Evolutionary conservation across 305 asterid species (phyloP).

Genomic region (Stenogyne calaminthoides): DNA sequence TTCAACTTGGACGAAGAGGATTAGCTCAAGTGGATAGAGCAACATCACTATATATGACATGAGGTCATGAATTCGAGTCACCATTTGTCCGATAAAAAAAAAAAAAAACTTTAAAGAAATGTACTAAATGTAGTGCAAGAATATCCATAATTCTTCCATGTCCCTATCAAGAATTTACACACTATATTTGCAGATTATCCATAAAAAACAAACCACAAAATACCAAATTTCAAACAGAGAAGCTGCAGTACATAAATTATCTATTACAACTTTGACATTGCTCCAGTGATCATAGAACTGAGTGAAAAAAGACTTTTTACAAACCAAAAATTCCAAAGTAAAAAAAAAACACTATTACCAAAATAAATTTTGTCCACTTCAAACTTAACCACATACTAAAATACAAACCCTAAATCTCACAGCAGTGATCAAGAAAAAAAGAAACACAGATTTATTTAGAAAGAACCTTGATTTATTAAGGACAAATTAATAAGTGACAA

Average conservation of each 20-base stretch:
- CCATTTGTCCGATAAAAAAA: too few species aligned
- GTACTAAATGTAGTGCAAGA: conserved; percentile 1
- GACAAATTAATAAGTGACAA: conserved; percentile 51
- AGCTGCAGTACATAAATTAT: conserved; percentile 22
- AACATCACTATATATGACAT: too few species aligned
- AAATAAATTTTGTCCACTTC: conserved; percentile 47
- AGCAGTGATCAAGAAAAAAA: conserved; percentile 32
- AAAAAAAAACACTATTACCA: conserved; percentile 25
- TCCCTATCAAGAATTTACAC: conserved; percentile 29
- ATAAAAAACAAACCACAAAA: conserved; percentile 29
- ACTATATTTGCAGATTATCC: conserved; percentile 26
- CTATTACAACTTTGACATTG: conserved; percentile 37
- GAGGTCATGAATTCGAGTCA: too few species aligned
- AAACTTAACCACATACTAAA: conserved; percentile 39
- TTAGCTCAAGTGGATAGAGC: too few species aligned
- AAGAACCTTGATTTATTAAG: conserved; percentile 45
- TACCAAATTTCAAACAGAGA: conserved; percentile 31
- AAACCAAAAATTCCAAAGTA: conserved; percentile 26
- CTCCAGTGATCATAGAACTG: conserved; percentile 32
- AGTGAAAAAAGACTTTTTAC: conserved; percentile 28
- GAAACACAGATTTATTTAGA: conserved; percentile 9
- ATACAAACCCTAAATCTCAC: conserved; percentile 39
- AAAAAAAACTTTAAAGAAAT: too few species aligned
- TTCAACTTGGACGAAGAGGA: too few species aligned
- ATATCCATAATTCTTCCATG: conserved; percentile 23